Base-by-base conservation (phyloP, 1,139 yeast species). In the Barnettozyma hawaiiensis region DNA sequence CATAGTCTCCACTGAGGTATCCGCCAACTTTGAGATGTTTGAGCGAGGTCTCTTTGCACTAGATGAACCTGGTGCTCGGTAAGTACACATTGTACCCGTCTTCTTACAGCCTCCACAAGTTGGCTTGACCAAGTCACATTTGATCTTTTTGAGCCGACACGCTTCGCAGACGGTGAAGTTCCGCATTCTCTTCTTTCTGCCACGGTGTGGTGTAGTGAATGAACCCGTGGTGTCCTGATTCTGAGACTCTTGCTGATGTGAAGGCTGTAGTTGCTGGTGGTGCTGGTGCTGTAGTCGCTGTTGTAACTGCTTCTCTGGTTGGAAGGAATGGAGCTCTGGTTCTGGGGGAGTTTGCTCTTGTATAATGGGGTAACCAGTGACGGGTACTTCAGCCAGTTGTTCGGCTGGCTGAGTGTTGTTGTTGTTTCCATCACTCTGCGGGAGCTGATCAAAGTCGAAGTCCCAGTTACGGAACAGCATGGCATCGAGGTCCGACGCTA, bases 161-260 rank as follows among this genome's bases (percentile, higher is more conserved):
- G 69, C 61, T 45, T 71, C 76, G 53, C 78, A 73, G 0, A 78
- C 76, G 1, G 75, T 68, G 21, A 67, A 53, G 1, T 73, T 70
- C 31, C 77, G 53, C 51, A 65, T 66, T 27, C 76, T 38, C 3
- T 37, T 38, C 32, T 35, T 37, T 23, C 38, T 19, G n/a, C 21
- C 20, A 16, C 32, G 32, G 6, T 16, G 21, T 18, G 32, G 32
- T 4, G 21, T 21, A 10, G 32, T 29, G 32, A 29, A 29, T 16
- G 19, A 10, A 16, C 18, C 20, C 2, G 6, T 10, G 2, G 6
- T 10, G 2, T 16, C 32, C 9, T 29, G 21, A 4, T 14, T 16
- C 16, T 16, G 6, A 9, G 6, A 20, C 12, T 4, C 11, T 15
- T 14, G 31, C 22, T 24, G 27, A 24, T 12, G 10, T n/a, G n/a